Evolutionary conservation across 2,329 filamentous ascomycete species (phyloP).

Genomic region (Nannizzia gypsea): DNA sequence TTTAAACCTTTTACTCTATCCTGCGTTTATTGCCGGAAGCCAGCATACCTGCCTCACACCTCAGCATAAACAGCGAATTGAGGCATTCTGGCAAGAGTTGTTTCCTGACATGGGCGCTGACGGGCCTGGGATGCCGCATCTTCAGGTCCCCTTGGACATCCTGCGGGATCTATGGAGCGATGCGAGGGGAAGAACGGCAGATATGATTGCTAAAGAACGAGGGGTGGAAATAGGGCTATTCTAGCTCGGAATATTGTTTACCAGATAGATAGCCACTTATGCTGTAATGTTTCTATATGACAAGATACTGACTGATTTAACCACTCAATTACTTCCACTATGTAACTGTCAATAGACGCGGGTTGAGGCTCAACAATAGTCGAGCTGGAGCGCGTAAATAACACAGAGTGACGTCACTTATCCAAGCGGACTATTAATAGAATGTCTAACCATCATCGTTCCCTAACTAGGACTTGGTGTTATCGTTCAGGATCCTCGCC

Average conservation of each 20-base stretch:
- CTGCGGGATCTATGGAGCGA: constrained; percentile 9
- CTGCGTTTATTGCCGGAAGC: constrained; percentile 10
- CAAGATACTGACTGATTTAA: no score
- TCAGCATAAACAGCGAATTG: constrained; percentile 6
- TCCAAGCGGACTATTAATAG: no score
- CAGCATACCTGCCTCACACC: constrained; percentile 4
- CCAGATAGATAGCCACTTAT: no score
- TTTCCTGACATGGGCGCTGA: constrained; percentile 4
- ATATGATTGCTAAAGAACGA: constrained; percentile 10
- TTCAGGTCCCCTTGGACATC: constrained; percentile 7
- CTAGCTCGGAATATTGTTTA: no score
- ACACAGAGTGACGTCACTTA: no score
- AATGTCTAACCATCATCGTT: no score
- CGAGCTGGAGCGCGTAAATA: no score
- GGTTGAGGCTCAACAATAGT: no score
- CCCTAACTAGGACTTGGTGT: no score
- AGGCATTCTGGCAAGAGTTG: constrained; percentile 9
- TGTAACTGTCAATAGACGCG: no score
- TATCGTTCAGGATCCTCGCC: no score
- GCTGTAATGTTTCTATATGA: neutral
- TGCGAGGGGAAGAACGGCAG: constrained; percentile 1
- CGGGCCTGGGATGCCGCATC: neutral
- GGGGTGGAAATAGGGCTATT: constrained; percentile 10
- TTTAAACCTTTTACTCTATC: constrained; percentile 11
- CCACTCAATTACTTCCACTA: no score